These are phyloP conservation scores for Chlamydomonas asymmetrica DNA, from an alignment of 139 green algal species.

Conservation along the genomic window DNA sequence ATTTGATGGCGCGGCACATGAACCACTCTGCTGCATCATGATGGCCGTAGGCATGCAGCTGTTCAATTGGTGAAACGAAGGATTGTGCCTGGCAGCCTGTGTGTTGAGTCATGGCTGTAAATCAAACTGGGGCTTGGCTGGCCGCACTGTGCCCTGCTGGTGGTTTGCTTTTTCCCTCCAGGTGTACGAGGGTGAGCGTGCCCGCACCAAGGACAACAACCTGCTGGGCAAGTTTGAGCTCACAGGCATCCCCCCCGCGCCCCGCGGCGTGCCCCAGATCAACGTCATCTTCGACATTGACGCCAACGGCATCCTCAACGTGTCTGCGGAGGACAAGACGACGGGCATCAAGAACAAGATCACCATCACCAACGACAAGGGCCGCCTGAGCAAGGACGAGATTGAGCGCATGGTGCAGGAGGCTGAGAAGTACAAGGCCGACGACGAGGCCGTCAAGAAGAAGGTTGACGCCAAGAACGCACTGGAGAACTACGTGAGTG, in stretches of 20 bases:
- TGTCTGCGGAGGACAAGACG: slow-evolving; percentile 96
- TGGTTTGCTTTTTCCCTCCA: slow-evolving; percentile 14
- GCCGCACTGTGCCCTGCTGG: not conserved
- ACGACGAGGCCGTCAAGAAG: slow-evolving; percentile 91
- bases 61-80: too few relatives aligned
- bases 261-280: slow-evolving; percentile 97
- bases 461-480: slow-evolving; percentile 91
- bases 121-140: not conserved
- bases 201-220: slow-evolving; percentile 94
- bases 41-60: too few relatives aligned
- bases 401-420: slow-evolving; percentile 97
- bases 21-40: too few relatives aligned
- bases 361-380: slow-evolving; percentile 99
- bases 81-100: too few relatives aligned
- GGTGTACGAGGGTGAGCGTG: slow-evolving; percentile 92
- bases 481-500: slow-evolving; percentile 86
- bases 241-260: slow-evolving; percentile 94
- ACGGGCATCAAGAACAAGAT: slow-evolving; percentile 97
- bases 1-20: too few relatives aligned
- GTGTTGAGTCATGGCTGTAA: too few relatives aligned
- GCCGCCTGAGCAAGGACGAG: slow-evolving; percentile 95
- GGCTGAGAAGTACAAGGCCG: slow-evolving; percentile 98
- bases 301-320: slow-evolving; percentile 98
- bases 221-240: slow-evolving; percentile 99
- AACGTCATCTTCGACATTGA: slow-evolving; percentile 97